Percentiles rank a stretch among this genome's conserved stretches.
phyloP scores from a whole-genome alignment of 805 yeast genomes.

The Saccharomyces kudriavzevii region DNA sequence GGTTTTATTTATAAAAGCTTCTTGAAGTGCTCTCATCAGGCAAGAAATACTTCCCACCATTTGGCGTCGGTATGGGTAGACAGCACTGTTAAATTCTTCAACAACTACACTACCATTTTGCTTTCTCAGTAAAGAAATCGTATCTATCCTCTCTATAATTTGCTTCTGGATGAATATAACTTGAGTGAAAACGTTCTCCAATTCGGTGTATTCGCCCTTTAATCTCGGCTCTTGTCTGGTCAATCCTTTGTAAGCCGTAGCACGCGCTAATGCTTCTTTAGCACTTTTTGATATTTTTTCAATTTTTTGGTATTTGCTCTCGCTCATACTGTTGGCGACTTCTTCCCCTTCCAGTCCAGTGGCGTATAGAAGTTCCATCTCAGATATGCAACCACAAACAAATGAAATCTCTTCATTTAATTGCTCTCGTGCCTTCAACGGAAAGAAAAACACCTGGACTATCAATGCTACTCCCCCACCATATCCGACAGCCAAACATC shows the following conservation, averaged over 20 bases:
- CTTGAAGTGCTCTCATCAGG: conserved; percentile 36
- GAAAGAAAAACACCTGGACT: conserved; percentile 40
- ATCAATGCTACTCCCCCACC: conserved; percentile 42
- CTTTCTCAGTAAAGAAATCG: conserved; percentile 35
- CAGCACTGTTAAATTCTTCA: conserved; percentile 36
- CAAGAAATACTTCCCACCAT: conserved; percentile 35
- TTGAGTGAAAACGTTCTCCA: conserved; percentile 36
- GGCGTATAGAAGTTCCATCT: conserved; percentile 33
- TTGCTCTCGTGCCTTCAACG: conserved; percentile 41
- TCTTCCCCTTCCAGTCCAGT: conserved; percentile 35
- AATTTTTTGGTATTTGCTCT: conserved; percentile 28
- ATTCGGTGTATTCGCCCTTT: conserved; percentile 38
- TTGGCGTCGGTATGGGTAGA: conserved; percentile 39
- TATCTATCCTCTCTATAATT: conserved; percentile 41
- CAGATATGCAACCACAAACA: conserved; percentile 34
- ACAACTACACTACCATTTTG: conserved; percentile 40
- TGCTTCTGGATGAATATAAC: conserved; percentile 39
- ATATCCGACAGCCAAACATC: conserved; percentile 43
- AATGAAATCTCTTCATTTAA: conserved; percentile 36
- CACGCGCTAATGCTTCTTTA: conserved; percentile 34
- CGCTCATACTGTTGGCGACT: conserved; percentile 22
- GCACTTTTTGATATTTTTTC: conserved; percentile 32
- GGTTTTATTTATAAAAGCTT: conserved; percentile 36
- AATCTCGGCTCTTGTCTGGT: conserved; percentile 42
- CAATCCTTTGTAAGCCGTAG: conserved; percentile 34